These are phyloP conservation scores for Microstroma glucosiphilum DNA, from an alignment of 1,284 basidiomycete species.

Conservation along the genomic window DNA sequence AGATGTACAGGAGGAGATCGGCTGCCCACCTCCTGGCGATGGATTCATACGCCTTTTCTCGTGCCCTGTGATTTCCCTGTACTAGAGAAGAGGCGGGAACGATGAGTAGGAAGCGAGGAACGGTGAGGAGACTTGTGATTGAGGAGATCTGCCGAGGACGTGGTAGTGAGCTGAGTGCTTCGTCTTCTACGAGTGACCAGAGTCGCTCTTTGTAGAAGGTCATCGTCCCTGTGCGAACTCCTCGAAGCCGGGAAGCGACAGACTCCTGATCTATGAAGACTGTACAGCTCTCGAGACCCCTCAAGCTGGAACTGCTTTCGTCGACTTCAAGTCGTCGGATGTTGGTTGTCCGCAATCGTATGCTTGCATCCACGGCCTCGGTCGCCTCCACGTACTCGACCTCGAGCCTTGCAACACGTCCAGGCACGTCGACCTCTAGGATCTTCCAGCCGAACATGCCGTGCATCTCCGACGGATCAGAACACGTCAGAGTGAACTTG, in stretches of 20 bases:
- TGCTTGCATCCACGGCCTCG: not conserved
- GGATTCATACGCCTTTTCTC: slow-evolving; percentile 11
- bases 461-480: slow-evolving; percentile 62
- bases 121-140: slow-evolving; percentile 18
- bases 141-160: not conserved
- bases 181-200: not conserved
- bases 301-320: not conserved
- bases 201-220: not conserved
- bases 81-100: slow-evolving; percentile 15
- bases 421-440: slow-evolving; percentile 58
- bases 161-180: too few relatives aligned
- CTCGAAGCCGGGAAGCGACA: not conserved
- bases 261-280: not conserved
- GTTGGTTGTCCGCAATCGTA: not conserved
- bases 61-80: not conserved
- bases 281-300: not conserved
- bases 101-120: slow-evolving; percentile 21
- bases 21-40: slow-evolving; percentile 21
- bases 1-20: slow-evolving; percentile 23
- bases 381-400: slow-evolving; percentile 11
- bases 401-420: slow-evolving; percentile 41
- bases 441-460: slow-evolving; percentile 64
- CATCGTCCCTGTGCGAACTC: not conserved
- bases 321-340: not conserved
- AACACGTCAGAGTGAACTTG: slow-evolving; percentile 64